Base-by-base conservation (phyloP, 78 protist species). In the Dictyostelium purpureum region DNA sequence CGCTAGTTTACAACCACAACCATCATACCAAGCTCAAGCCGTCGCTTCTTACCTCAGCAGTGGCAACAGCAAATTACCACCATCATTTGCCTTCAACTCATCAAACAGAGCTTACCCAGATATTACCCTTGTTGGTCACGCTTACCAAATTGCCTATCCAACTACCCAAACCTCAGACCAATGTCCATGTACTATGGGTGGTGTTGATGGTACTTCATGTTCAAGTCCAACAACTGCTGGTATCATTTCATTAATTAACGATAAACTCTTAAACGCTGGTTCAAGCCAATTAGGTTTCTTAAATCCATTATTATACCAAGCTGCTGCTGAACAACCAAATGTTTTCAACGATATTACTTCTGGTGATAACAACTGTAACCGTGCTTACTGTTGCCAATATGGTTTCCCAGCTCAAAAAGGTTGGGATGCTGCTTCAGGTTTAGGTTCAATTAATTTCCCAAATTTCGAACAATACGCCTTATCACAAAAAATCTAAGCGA, bases 81-180 rank as follows among this genome's bases (percentile, higher is more conserved):
- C 43, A 7, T 40, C 76, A 35, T 40, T 21, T 38, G n/a, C 51
- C n/a, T 96, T 65, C 65, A 94, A 96, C 79, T 43, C 67, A 19
- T 7, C 82, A 21, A 95, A 95, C n/a, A 80, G 97, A 4, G 96
- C 93, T 1, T 96, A 94, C 87, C 97, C 97, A 12, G 97, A 96
- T 87, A 51, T 96, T 12, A 42, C 96, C 0, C 79, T 89, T 0
- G 91, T 94, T 21, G 94, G 94, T 1, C 89, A 79, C 37, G 47
- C 40, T 59, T 67, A 54, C 16, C 31, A 33, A 5, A 67, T 67
- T 21, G 54, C 26, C 16, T 67, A 67, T n/a, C 19, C 47, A 40
- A 10, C 26, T 4, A 67, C 33, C 31, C 6, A 18, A 4, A 19
- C 54, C 10, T 37, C 51, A 6, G 66, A 80, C 42, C 51, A 26